Base-by-base conservation (phyloP, 495 filamentous ascomycete species). In the Hypoxylon crocopeplum region DNA sequence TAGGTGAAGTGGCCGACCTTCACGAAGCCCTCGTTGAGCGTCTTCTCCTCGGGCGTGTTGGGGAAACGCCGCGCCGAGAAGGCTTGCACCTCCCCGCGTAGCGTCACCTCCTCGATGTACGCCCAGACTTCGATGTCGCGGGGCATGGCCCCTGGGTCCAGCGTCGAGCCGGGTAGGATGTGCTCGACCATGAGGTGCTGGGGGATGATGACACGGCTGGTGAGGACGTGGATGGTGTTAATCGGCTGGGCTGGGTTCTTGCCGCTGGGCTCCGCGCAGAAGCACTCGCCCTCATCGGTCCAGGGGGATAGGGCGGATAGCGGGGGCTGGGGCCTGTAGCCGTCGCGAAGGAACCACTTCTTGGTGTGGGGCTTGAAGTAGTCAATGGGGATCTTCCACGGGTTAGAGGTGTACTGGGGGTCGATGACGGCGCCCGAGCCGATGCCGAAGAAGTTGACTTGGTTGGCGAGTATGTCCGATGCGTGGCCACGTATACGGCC, bases 251-350 rank as follows among this genome's bases (percentile, higher is more conserved):
- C 59, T 45, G 16, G 27, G n/a, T n/a, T n/a, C n/a, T n/a, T 32
- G 12, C 51, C 40, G 38, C 38, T 60, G 32, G 68, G 70, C 16
- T 74, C 82, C 30, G 78, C 77, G 70, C 88, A 88, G 84, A 84
- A 91, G 70, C 86, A 89, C 34, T 90, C 82, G 24, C 84, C 84
- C 15, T 82, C 77, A 24, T 90, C 84, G 2, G 76, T 69, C 83
- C 87, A 89, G 22, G 66, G 67, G 2, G 69, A 62, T 11, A 90
- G 71, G 0, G 86, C 88, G 7, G 67, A 65, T n/a, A 52, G 42
- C 2, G 68, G 72, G 1, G 59, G 65, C 17, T 74, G 69, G 2
- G 56, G 36, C 52, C 22, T 57, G 55, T 48, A 63, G 27, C 36
- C 48, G 50, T 39, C 56, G 42, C 61, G 57, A 20, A 42, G 24